A percentile compares a stretch with the other conserved stretches of the same genome.
These are phyloP conservation scores for barrel medic (Medicago truncatula) DNA, from an alignment of 306 rosid genomes.

Conservation along the genomic window MtrunA17r5.0-ANR NC_053042.1:7247001-7247500, in stretches of 20 bases:
- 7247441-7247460: constrained; percentile 49
- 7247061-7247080: no score
- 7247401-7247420: constrained; percentile 62
- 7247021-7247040: no score
- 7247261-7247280: constrained; percentile 70
- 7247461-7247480: no score
- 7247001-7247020: no score
- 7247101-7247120: no score
- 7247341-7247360: constrained; percentile 67
- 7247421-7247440: constrained; percentile 33
- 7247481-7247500: no score
- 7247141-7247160: no score
- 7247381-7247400: constrained; percentile 69
- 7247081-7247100: no score
- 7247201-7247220: constrained; percentile 71
- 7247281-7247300: constrained; percentile 58
- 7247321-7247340: constrained; percentile 56
- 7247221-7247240: constrained; percentile 53
- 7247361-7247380: constrained; percentile 59
- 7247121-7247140: no score
- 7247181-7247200: constrained; percentile 62
- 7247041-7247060: no score
- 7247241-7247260: constrained; percentile 63
- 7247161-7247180: constrained; percentile 23
- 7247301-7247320: constrained; percentile 64